Evolutionary conservation across 495 filamentous ascomycete genomes (phyloP), one percentile per base, ranked within the genome.

Genomic region (Terfezia claveryi): DNA sequence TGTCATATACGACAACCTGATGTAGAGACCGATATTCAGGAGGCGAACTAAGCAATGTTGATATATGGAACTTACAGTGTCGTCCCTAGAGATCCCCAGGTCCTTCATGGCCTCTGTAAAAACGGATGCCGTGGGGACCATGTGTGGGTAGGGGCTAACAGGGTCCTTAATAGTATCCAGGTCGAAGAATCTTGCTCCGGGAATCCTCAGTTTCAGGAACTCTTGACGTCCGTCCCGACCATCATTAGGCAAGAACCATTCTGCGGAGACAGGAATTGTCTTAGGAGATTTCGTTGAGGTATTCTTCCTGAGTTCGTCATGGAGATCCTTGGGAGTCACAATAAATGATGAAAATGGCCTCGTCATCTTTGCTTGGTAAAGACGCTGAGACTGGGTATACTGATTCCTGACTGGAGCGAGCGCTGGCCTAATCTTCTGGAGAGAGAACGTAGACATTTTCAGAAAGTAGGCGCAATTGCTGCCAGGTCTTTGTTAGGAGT

Each of bases 201-300:
- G 87, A 57, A 98, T 87, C 49, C 83, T 83, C 59, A 75, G 74
- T 61, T 81, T 72, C 56, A 74, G 74, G 73, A 87, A 96, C 56
- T 80, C 79, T 44, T 84, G 71, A 58, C 75, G 71, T 1, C 92
- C 92, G 55, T 74, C 87, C 57, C 87, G 82, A 23, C 78, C 73
- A 56, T 91, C 87, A 71, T 93, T 95, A 41, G 92, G 91, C 61
- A 98, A 76, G 63, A 94, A 96, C 91, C 91, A 98, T 37, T 85
- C 77, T 38, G 87, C 91, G 66, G 85, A 95, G 52, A 98, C 69
- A 2, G 92, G 86, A 53, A 96, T 77, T 36, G 87, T 79, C 58
- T 85, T 78, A 0, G 91, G 81, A 32, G 83, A 80, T 12, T 80
- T 80, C 62, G 87, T 81, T 57, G 80, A 79, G 56, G 75, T 79